Evolutionary conservation across 2,329 filamentous ascomycete species (phyloP), one percentile per base, ranked within the genome.

Genomic region (Graphilbum fragrans): DNA sequence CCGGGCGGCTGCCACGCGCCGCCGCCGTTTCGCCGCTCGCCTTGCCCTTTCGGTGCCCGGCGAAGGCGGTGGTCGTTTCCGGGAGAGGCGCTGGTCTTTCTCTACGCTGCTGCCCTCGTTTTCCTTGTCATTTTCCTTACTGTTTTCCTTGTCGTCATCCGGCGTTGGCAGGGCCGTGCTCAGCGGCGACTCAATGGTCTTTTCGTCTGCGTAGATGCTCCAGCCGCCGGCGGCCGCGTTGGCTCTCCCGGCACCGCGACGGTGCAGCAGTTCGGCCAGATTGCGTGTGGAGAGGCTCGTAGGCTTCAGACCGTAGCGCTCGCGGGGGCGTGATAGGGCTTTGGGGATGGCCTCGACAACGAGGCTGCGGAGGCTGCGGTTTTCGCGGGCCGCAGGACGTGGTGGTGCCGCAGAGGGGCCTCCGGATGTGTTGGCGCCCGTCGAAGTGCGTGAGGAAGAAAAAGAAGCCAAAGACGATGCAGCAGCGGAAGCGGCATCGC

Each of bases 271-370:
- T 2, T 80, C 80, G 5, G 71, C 66, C 11, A 94, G 64, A 42
- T 82, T 88, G 49, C 77, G 79, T 16, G 84, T 83, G 1, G 73
- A 72, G 18, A 94, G 65, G 38, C 72, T 77, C 2, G 83, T 85
- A 5, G 73, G 60, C 46, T 77, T 72, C 1, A 94, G 63, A 0
- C 76, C 70, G 49, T 84, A 90, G 23, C 86, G 71, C 47, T 81
- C 72, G 23, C 81, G 73, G 1, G 84, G 82, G 14, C 78, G 70
- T 1, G 85, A 92, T 12, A 94, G 69, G 1, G 86, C 86, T 52
- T 86, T 87, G 1, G 86, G 85, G 8, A 94, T 78, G 2, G 84
- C 83, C 46, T 87, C 80, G 23, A 87, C 67, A 5, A 93, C 75
- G 4, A 92, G 65, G 32, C 73, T 76, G 41, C 80, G 75, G 21